Evolutionary conservation across 495 filamentous ascomycete species (phyloP).

Genomic region (Friedmanniomyces simplex): DNA sequence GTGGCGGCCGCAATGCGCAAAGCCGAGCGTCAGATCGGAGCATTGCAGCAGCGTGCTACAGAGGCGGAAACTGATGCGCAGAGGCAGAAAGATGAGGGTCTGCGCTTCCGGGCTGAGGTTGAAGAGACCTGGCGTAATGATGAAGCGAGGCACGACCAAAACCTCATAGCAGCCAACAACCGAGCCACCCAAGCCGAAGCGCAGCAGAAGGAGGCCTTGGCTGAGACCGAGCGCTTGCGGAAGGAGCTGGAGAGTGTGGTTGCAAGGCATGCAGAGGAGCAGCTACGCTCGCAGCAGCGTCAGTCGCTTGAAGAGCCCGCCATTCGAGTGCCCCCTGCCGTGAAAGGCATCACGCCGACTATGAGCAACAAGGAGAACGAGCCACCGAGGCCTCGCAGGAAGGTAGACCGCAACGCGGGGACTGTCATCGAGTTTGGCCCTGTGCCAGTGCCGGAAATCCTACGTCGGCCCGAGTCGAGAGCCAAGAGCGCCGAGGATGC

Average conservation of each 20-base stretch:
- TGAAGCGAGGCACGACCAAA: neutral
- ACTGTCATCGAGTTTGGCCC: neutral
- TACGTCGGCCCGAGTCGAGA: neutral
- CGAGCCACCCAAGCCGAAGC: neutral
- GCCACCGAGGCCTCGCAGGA: slow-evolving; percentile 17
- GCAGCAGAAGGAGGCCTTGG: neutral
- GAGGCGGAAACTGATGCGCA: neutral
- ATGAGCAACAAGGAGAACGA: slow-evolving; percentile 9
- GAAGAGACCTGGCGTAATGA: slow-evolving; percentile 1
- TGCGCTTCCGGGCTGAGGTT: slow-evolving; percentile 1
- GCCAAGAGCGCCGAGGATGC: neutral
- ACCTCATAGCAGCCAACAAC: neutral
- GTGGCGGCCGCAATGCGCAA: slow-evolving; percentile 8
- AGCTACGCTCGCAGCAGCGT: neutral
- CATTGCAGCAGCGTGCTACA: slow-evolving; percentile 1
- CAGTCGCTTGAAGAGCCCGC: neutral
- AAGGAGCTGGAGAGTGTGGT: neutral
- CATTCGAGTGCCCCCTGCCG: neutral
- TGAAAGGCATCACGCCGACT: slow-evolving; percentile 7
- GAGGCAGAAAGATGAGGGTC: neutral
- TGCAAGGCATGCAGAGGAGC: neutral
- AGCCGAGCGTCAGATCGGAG: slow-evolving; percentile 4
- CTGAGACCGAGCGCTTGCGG: neutral
- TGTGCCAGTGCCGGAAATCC: slow-evolving; percentile 1
- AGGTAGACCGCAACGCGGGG: slow-evolving; percentile 20